Evolutionary conservation across 2,329 filamentous ascomycete genomes (phyloP).

Genomic region (Karstenula rhodostoma): DNA sequence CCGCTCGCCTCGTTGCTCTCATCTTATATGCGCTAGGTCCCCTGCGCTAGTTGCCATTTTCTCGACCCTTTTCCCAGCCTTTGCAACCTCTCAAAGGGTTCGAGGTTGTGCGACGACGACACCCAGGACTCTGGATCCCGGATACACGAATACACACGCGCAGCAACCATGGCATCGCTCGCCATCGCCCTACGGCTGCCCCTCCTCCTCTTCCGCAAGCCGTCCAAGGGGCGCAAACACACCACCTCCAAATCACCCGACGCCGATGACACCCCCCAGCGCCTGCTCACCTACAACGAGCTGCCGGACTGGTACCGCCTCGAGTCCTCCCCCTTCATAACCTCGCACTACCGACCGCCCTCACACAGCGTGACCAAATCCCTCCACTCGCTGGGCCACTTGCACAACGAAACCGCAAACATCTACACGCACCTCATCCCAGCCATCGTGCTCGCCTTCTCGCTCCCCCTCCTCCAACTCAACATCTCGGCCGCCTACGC

Average conservation of each 20-base stretch:
- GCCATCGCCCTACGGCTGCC: slow-evolving; percentile 25
- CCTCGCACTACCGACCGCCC: slow-evolving; percentile 67
- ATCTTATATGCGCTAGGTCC: too few relatives aligned
- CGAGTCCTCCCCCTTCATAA: slow-evolving; percentile 71
- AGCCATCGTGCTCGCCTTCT: slow-evolving; percentile 29
- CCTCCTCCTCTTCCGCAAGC: slow-evolving; percentile 25
- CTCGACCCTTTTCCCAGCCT: not conserved
- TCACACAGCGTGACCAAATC: slow-evolving; percentile 67
- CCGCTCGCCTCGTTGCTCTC: not conserved
- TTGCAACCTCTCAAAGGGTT: not conserved
- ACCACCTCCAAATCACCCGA: slow-evolving; percentile 6
- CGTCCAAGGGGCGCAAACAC: slow-evolving; percentile 8
- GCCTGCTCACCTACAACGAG: slow-evolving; percentile 43
- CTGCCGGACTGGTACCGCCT: slow-evolving; percentile 50
- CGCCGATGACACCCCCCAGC: slow-evolving; percentile 10
- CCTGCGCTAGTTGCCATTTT: not conserved
- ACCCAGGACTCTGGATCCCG: not conserved
- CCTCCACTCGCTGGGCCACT: slow-evolving; percentile 63
- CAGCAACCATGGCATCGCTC: slow-evolving; percentile 23
- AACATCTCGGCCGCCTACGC: slow-evolving; percentile 28
- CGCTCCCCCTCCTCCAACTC: slow-evolving; percentile 30
- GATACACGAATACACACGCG: not conserved
- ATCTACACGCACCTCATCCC: slow-evolving; percentile 72
- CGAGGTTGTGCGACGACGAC: slow-evolving; percentile 1
- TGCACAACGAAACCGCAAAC: slow-evolving; percentile 74